Evolutionary conservation across 129 eudicot genomes (phyloP), one percentile per base, ranked within the genome.

Genomic region (Lonicera japonica): DNA sequence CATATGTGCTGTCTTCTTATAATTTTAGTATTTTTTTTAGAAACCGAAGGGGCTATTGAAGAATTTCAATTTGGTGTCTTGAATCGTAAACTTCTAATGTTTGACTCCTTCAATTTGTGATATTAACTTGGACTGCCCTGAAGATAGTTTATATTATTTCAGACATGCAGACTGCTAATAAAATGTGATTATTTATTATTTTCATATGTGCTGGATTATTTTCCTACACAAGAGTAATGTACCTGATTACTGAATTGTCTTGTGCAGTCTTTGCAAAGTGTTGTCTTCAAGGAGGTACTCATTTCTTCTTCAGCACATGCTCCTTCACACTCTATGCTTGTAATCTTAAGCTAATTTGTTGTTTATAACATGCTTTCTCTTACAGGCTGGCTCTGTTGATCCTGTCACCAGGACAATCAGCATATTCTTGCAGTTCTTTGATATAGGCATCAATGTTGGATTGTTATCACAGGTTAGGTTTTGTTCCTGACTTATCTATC

Each of bases 201-300:
- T 29, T 29, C 2, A 29, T 29, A 29, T 29, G 6, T 29, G 36
- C 2, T 29, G 13, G 50, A 8, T 43, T 43, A 4, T 1, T 14
- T 43, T 43, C 50, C 16, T 67, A 25, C 39, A 36, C 38, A 3
- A 15, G 24, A 25, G 5, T 25, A 56, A 40, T 22, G n/a, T 43
- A 22, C 65, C 67, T 80, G 68, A 73, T 69, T 67, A 56, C 59
- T 56, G 19, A 64, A 25, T 61, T 67, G 22, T 25, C 10, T 75
- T 71, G 39, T 82, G 95, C 86, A 91, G 97, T 91, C 97, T 63
- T 76, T 91, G 80, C 97, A 91, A 72, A 91, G 97, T 50, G 96
- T 91, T 73, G 94, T 91, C 73, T 91, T 91, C 82, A 91, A 87
- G 80, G 95, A 91, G 95, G 97, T 91, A 77, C 61, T 51, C n/a